Base-by-base conservation (phyloP, 225 moss, liverwort and hornwort species). In the Anthoceros angustus region DNA sequence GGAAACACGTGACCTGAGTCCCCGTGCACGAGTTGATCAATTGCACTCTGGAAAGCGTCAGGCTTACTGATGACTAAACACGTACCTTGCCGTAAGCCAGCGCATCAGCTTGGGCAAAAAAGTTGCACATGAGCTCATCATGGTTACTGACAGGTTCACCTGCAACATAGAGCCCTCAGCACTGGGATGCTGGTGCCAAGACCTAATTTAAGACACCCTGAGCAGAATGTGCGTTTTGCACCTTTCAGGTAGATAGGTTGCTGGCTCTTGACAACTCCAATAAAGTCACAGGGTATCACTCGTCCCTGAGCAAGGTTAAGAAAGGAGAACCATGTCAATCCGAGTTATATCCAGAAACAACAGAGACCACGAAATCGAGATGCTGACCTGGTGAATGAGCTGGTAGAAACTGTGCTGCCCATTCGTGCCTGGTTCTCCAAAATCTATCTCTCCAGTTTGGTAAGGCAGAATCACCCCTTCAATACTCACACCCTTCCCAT, bases 321-420 rank as follows among this genome's bases (percentile, higher is more conserved):
- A 32, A 32, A 32, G 32, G 32, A 32, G 32, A 32, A 32, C 32
- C 32, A 32, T 1, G 32, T 15, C 55, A 15, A 20, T 15, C 5
- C 55, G 10, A 15, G 23, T 9, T 18, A 20, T 55, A 18, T 7
- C 55, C 18, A 55, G 12, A 7, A 1, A 55, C 1, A 7, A 18
- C 55, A 55, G 7, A 55, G 18, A 8, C 8, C 12, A 23, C 8
- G 32, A 32, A 32, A 20, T 7, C 55, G 7, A 20, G 23, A 7
- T 55, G 23, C 55, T 7, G 61, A 98, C 91, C 95, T 91, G 95
- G 68, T 98, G 95, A 43, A 98, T 92, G 63, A 98, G 95, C 77
- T 98, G 95, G 78, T 98, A 98, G 73, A 98, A 98, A 71, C 95
- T 98, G 66, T 98, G 95, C 71, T 98, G 95, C 25, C 92, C 95